Percentiles rank a stretch among this genome's conserved stretches.
Conservation (phyloP, 2,329 filamentous ascomycete species). For the Xylariomycetidae sp. region DNA sequence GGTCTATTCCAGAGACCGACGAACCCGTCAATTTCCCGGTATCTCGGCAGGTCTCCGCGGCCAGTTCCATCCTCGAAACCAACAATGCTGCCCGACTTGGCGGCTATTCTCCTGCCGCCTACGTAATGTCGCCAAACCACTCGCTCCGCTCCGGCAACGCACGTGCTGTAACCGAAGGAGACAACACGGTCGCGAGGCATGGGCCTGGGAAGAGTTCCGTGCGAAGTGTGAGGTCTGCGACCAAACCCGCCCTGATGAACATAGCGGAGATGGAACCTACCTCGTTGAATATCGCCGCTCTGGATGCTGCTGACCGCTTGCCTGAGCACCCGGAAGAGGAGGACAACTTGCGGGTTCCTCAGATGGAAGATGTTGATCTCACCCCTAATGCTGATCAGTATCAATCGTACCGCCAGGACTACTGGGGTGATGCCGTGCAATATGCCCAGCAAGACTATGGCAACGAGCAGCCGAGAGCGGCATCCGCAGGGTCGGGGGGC, state of each 20-base stretch:
- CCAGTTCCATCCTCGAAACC: conserved; percentile 61
- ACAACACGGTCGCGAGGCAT: conserved; percentile 40
- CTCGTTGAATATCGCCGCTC: conserved; percentile 42
- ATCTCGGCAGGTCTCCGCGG: conserved; percentile 41
- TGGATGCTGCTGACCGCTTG: conserved; percentile 47
- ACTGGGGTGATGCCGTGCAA: conserved; percentile 24
- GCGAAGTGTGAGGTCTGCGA: conserved; percentile 41
- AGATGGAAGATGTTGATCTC: conserved; percentile 19
- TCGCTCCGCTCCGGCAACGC: conserved; percentile 48
- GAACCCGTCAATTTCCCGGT: conserved; percentile 28
- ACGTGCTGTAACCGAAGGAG: conserved; percentile 34
- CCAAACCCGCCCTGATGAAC: conserved; percentile 46
- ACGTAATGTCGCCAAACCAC: conserved; percentile 60
- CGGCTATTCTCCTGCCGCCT: conserved; percentile 63
- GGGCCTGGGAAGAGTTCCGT: conserved; percentile 50
- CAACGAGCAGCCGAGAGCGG: conserved; percentile 35
- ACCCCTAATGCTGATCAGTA: conserved; percentile 24
- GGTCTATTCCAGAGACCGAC: conserved; percentile 26
- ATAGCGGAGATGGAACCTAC: conserved; percentile 52
- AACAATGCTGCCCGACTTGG: conserved; percentile 62
- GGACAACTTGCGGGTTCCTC: conserved; percentile 22
- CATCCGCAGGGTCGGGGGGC: conserved; percentile 49
- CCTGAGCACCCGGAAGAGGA: conserved; percentile 30
- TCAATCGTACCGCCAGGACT: conserved; percentile 17
- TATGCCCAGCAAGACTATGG: conserved; percentile 15